phyloP scores from a whole-genome alignment of 2,329 filamentous ascomycete genomes.

The Claviceps digitariae region DNA sequence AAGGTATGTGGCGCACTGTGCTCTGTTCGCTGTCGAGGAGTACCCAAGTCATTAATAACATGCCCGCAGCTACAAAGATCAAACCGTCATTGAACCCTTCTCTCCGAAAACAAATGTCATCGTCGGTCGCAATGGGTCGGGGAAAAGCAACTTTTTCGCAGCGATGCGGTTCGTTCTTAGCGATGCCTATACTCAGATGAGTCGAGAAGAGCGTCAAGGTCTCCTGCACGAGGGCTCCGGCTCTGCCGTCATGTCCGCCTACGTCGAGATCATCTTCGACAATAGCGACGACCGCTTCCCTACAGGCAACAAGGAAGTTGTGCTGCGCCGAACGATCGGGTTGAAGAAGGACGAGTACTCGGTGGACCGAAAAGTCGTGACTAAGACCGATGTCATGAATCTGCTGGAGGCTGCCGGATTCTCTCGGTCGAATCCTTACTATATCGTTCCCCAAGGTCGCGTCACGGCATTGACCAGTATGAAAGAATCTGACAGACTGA shows the following conservation, averaged over 20 bases:
- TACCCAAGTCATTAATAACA: slow-evolving; percentile 9
- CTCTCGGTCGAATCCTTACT: slow-evolving; percentile 94
- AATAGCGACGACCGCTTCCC: slow-evolving; percentile 93
- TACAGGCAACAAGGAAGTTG: slow-evolving; percentile 80
- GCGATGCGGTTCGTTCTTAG: slow-evolving; percentile 97
- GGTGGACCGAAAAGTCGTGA: slow-evolving; percentile 90
- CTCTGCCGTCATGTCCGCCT: slow-evolving; percentile 97
- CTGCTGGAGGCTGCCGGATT: slow-evolving; percentile 92
- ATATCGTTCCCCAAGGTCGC: slow-evolving; percentile 94
- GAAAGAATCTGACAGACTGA: slow-evolving; percentile 87
- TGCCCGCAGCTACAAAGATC: slow-evolving; percentile 80
- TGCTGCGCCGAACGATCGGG: slow-evolving; percentile 86
- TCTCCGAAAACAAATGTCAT: slow-evolving; percentile 97
- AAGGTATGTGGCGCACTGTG: slow-evolving; percentile 44
- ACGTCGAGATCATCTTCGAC: slow-evolving; percentile 98
- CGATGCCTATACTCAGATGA: slow-evolving; percentile 94
- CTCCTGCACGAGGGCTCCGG: slow-evolving; percentile 97
- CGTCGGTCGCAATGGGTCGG: slow-evolving; percentile 96
- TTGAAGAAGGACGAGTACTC: slow-evolving; percentile 98
- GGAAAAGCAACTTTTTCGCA: slow-evolving; percentile 99
- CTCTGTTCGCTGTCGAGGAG: neutral
- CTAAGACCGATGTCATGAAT: slow-evolving; percentile 88
- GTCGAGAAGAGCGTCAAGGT: slow-evolving; percentile 86
- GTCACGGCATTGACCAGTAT: slow-evolving; percentile 96
- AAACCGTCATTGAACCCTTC: slow-evolving; percentile 96